Conservation (phyloP, 1,284 basidiomycete species). For the Leccinum subspadiceum region DNA sequence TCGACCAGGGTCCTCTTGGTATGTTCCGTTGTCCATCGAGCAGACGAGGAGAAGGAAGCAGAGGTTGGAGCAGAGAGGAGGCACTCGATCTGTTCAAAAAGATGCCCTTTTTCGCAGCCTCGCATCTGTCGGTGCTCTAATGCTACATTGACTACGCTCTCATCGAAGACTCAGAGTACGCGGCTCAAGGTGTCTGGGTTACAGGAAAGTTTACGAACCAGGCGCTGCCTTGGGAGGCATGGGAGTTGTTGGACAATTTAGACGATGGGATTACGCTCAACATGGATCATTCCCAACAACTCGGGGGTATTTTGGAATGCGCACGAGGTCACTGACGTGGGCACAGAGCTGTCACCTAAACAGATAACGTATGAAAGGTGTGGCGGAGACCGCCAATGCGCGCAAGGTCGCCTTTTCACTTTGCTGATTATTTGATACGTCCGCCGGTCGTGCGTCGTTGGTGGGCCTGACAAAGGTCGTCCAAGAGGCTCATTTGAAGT, state of each 20-base stretch:
- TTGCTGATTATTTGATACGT: constrained; percentile 58
- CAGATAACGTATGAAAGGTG: too few relatives aligned
- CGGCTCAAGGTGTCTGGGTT: constrained; percentile 61
- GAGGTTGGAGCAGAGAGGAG: constrained; percentile 47
- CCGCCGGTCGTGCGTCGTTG: not conserved
- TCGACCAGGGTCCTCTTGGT: constrained; percentile 44
- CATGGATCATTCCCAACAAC: constrained; percentile 58
- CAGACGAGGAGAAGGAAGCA: not conserved
- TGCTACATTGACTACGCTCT: constrained; percentile 70
- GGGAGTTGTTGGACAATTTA: constrained; percentile 43
- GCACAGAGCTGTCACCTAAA: too few relatives aligned
- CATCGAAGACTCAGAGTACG: constrained; percentile 34
- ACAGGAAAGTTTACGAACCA: constrained; percentile 57
- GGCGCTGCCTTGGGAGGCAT: constrained; percentile 42
- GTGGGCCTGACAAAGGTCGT: constrained; percentile 27
- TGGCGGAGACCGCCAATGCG: constrained; percentile 38
- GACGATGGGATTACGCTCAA: constrained; percentile 47
- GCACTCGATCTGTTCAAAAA: constrained; percentile 53
- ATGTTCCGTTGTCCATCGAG: constrained; percentile 10
- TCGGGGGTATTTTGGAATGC: constrained; percentile 28
- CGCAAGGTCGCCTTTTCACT: constrained; percentile 54
- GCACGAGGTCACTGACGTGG: not conserved
- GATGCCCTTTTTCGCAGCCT: constrained; percentile 69
- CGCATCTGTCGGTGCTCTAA: constrained; percentile 70
- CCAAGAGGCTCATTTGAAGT: constrained; percentile 44